Conservation (phyloP, 371 early-diverging fungal genomes). For the Mucor velutinosus region DNA sequence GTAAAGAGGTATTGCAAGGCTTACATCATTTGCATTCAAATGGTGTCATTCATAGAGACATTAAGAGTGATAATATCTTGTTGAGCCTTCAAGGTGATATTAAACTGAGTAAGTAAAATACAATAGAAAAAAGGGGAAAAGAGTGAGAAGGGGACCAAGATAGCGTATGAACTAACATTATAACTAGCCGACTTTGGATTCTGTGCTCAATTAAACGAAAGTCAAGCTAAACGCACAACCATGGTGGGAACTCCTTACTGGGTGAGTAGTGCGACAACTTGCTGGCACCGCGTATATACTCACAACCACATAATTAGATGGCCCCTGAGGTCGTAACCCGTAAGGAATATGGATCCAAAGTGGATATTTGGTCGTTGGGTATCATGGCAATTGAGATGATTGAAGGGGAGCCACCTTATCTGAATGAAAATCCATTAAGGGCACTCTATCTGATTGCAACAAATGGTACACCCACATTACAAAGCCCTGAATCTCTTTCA, state of each 20-base stretch:
- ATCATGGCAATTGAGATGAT: conserved; percentile 81
- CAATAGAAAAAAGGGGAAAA: neutral
- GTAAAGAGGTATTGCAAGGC: conserved; percentile 57
- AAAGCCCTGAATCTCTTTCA: conserved; percentile 70
- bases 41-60: conserved; percentile 87
- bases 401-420: conserved; percentile 83
- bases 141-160: too few relatives aligned
- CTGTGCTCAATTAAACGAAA: conserved; percentile 75
- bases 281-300: neutral
- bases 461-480: conserved; percentile 78
- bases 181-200: conserved; percentile 78
- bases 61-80: conserved; percentile 88
- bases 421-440: conserved; percentile 74
- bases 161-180: neutral
- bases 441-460: conserved; percentile 86
- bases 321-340: conserved; percentile 85
- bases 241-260: conserved; percentile 85
- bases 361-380: conserved; percentile 93
- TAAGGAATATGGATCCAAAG: conserved; percentile 80
- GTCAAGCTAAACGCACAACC: conserved; percentile 66
- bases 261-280: conserved; percentile 13
- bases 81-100: conserved; percentile 72
- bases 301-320: conserved; percentile 42
- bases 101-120: conserved; percentile 58
- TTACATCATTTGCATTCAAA: conserved; percentile 67